Percentiles rank a stretch among this genome's conserved stretches.
Conservation (phyloP, 2,329 filamentous ascomycete genomes). For the Corinectria fuckeliana region DNA sequence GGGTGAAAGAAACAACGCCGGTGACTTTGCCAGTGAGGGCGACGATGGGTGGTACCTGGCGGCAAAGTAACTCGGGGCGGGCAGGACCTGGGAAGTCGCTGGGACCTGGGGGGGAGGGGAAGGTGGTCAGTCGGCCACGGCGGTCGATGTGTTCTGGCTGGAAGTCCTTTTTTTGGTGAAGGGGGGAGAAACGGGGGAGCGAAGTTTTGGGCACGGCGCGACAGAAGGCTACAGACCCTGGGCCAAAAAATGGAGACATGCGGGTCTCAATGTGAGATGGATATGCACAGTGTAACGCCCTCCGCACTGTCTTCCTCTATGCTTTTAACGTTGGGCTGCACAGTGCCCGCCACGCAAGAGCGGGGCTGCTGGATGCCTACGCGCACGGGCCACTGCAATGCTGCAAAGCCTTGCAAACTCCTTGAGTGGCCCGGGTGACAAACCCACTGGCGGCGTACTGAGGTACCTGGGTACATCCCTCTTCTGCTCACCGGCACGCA, state of each 20-base stretch:
- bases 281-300: not conserved
- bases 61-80: constrained; percentile 48
- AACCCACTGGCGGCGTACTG: too few relatives aligned
- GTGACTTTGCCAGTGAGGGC: constrained; percentile 36
- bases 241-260: constrained; percentile 21
- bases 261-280: not conserved
- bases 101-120: constrained; percentile 41
- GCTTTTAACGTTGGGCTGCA: not conserved
- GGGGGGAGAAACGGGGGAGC: constrained; percentile 41
- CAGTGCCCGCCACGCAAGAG: constrained; percentile 4
- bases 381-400: constrained; percentile 6
- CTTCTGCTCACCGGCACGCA: too few relatives aligned
- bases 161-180: constrained; percentile 44
- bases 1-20: constrained; percentile 26
- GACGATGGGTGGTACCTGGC: constrained; percentile 47
- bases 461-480: constrained; percentile 8
- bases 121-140: constrained; percentile 28
- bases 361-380: constrained; percentile 28
- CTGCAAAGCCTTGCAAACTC: not conserved
- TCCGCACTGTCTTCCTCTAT: not conserved
- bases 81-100: constrained; percentile 40
- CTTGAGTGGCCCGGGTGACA: constrained; percentile 4
- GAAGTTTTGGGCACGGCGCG: constrained; percentile 38
- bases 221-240: constrained; percentile 35
- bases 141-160: constrained; percentile 49